Percentiles rank a stretch among this genome's conserved stretches.
Conservation (phyloP, 768 basidiomycete genomes). For the Strobilomyces confusus region DNA sequence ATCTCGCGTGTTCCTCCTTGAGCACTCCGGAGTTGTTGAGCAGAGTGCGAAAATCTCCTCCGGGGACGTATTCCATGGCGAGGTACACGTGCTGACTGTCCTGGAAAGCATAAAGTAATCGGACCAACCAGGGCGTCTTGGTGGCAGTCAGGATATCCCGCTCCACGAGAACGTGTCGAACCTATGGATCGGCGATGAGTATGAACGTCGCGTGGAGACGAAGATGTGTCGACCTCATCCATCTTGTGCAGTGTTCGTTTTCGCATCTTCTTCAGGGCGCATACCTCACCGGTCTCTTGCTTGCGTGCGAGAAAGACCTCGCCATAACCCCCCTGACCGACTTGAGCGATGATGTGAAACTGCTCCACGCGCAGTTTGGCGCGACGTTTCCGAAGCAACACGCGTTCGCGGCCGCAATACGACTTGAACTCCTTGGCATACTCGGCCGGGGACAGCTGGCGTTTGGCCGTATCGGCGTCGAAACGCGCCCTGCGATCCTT, state of each 20-base stretch:
- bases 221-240: slow-evolving; percentile 71
- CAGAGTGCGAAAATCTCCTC: slow-evolving; percentile 96
- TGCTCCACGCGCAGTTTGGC: slow-evolving; percentile 91
- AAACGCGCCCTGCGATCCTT: slow-evolving; percentile 83
- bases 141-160: slow-evolving; percentile 97
- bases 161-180: slow-evolving; percentile 97
- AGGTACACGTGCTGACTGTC: slow-evolving; percentile 88
- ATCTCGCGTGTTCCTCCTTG: slow-evolving; percentile 94
- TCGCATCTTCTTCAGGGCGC: slow-evolving; percentile 95
- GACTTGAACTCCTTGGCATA: slow-evolving; percentile 83
- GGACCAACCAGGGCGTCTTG: slow-evolving; percentile 96
- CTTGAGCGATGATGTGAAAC: slow-evolving; percentile 98
- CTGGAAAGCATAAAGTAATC: slow-evolving; percentile 95
- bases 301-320: slow-evolving; percentile 96
- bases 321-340: slow-evolving; percentile 98
- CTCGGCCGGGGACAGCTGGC: slow-evolving; percentile 52
- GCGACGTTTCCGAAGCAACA: slow-evolving; percentile 85
- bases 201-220: not conserved
- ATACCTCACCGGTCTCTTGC: slow-evolving; percentile 93
- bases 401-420: slow-evolving; percentile 92
- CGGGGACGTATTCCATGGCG: slow-evolving; percentile 99
- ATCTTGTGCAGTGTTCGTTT: slow-evolving; percentile 95
- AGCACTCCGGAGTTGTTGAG: slow-evolving; percentile 97
- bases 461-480: slow-evolving; percentile 72
- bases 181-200: slow-evolving; percentile 38